phyloP scores from a whole-genome alignment of 768 basidiomycete genomes.

The Leccinum aurantiacum region DNA sequence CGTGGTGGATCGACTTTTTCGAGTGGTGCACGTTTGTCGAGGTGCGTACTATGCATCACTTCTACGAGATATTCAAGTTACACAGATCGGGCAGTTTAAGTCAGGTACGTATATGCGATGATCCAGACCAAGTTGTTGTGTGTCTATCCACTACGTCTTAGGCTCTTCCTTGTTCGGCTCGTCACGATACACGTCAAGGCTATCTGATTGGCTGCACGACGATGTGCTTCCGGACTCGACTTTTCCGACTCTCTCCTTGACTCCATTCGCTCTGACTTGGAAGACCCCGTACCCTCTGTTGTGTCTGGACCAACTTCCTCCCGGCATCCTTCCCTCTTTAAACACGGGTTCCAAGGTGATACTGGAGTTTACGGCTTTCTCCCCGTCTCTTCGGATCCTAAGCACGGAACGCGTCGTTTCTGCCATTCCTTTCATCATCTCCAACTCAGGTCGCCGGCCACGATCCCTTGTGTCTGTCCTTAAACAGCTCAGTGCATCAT shows the following conservation, averaged over 20 bases:
- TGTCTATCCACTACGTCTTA: neutral
- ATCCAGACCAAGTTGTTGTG: neutral
- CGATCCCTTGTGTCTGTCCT: constrained; percentile 39
- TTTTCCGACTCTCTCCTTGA: constrained; percentile 15
- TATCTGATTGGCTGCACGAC: neutral
- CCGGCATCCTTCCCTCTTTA: constrained; percentile 13
- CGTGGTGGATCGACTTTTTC: constrained; percentile 36
- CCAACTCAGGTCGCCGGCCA: constrained; percentile 37
- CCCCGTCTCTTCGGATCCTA: constrained; percentile 34
- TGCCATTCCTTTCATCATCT: constrained; percentile 43
- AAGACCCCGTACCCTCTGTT: constrained; percentile 12
- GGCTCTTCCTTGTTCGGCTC: neutral
- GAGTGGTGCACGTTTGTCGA: constrained; percentile 34
- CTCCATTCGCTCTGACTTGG: constrained; percentile 5
- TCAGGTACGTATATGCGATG: constrained; percentile 25
- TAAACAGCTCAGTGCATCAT: constrained; percentile 31
- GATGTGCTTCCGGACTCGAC: neutral
- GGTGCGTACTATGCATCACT: constrained; percentile 17
- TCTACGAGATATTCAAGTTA: constrained; percentile 2
- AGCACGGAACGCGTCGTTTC: constrained; percentile 41
- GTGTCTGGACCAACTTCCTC: constrained; percentile 26
- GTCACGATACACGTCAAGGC: neutral
- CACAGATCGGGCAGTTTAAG: constrained; percentile 10
- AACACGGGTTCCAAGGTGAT: constrained; percentile 18
- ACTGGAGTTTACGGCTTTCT: constrained; percentile 41